Evolutionary conservation across 179 eudicot genomes (phyloP).

Genomic region (Silene coronaria): DNA sequence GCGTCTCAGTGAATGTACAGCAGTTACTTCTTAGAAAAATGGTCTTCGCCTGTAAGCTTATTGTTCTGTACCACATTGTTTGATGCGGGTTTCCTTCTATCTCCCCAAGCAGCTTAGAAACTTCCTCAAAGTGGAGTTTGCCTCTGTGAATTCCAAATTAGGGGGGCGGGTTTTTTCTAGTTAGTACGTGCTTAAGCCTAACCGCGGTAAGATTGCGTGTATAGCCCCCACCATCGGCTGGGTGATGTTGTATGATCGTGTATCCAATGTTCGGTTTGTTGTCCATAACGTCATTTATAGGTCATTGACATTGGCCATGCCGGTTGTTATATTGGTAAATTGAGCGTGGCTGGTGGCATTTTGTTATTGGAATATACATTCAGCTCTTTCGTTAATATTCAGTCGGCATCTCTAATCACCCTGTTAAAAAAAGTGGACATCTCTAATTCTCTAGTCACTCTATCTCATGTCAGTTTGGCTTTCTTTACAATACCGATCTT

Average conservation of each 20-base stretch:
- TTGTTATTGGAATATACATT: background rate
- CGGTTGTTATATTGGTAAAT: background rate
- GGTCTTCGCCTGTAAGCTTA: too few relatives aligned
- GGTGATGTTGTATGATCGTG: background rate
- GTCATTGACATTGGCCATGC: background rate
- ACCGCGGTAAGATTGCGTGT: background rate
- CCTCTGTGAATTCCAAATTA: too few relatives aligned
- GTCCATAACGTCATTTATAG: background rate
- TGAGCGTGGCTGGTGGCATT: background rate
- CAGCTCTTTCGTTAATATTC: too few relatives aligned
- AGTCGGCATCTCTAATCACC: too few relatives aligned
- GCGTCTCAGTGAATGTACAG: too few relatives aligned
- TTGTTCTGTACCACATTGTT: too few relatives aligned
- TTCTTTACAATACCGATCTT: background rate
- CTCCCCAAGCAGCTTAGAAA: too few relatives aligned
- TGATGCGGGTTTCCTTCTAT: too few relatives aligned
- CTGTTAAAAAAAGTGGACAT: background rate
- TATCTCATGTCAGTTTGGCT: background rate
- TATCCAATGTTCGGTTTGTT: background rate
- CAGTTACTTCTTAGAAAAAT: too few relatives aligned
- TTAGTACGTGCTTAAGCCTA: too few relatives aligned
- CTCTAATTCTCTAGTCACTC: background rate
- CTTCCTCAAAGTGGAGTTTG: too few relatives aligned
- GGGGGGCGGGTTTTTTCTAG: too few relatives aligned
- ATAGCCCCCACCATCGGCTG: background rate